Evolutionary conservation across 1,284 basidiomycete genomes (phyloP), one percentile per base, ranked within the genome.

Genomic region (Somion occarium): DNA sequence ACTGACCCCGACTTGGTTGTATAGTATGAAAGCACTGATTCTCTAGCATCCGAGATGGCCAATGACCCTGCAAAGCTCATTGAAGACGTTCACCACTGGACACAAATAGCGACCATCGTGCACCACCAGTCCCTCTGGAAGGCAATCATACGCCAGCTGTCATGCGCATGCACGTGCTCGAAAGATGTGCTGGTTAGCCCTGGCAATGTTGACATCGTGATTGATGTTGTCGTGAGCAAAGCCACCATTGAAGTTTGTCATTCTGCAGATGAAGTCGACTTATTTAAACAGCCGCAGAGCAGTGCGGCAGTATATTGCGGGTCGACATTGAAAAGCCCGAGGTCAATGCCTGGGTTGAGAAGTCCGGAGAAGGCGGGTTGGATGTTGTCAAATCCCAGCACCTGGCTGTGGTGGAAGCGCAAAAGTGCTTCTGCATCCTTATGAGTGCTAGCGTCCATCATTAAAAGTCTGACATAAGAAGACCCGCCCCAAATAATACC

Each of bases 161-260:
- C 74, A 49, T 75, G 78, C 37, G 69, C 76, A 2, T 71, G 70
- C 34, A 78, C 79, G 4, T 64, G 70, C 11, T 58, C 59, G 42
- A 41, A 51, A 24, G 57, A 57, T 46, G 46, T 61, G 34, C 50
- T 60, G 44, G 27, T 42, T 42, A 56, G 41, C 20, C 50, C 54
- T 18, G 53, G 59, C 15, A 58, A 59, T 25, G n/a, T n/a, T n/a
- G 19, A 41, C 19, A 63, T 77, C n/a, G 63, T 74, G n/a, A 76
- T 85, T 49, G 80, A 73, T 26, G 74, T 84, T n/a, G 79, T 75
- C 38, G 75, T 86, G 42, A 73, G 80, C 56, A 75, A 80, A 54
- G 77, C 78, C 1, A 82, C 74, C 3, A 71, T 74, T 3, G 76
- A 68, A 55, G 50, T 50, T 41, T 43, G 44, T 26, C 38, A 42